phyloP scores from a whole-genome alignment of 2,329 filamentous ascomycete species.

The Trichoderma koningii region DNA sequence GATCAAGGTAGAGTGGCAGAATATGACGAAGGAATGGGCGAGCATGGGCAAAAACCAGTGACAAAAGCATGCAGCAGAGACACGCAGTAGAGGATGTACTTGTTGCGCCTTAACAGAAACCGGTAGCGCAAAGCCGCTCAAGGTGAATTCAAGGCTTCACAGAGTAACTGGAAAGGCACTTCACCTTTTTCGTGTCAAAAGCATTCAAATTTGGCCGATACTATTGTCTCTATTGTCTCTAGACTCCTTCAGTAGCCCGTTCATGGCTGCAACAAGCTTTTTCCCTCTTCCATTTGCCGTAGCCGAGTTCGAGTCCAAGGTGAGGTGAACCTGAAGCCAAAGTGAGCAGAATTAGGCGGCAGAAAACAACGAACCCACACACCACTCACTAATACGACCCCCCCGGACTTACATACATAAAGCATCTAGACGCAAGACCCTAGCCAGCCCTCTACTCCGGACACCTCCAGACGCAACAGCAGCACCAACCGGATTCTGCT shows the following conservation, averaged over 20 bases:
- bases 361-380: conserved; percentile 20
- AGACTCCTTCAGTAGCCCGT: no score
- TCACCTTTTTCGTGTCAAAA: neutral
- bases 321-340: conserved; percentile 2
- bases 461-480: conserved; percentile 16
- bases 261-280: neutral
- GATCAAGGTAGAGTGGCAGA: conserved; percentile 4
- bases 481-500: no score
- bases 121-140: no score
- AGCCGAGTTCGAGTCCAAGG: neutral
- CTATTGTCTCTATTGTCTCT: no score
- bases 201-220: no score
- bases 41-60: neutral
- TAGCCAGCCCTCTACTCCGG: conserved; percentile 23
- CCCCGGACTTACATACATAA: neutral
- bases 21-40: neutral
- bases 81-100: no score
- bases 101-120: no score
- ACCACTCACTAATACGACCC: conserved; percentile 22
- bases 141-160: no score
- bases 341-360: conserved; percentile 20
- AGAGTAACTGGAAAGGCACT: no score
- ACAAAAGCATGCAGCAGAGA: no score
- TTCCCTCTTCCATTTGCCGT: neutral
- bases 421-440: conserved; percentile 23